These are phyloP conservation scores for Lactarius tabidus DNA, from an alignment of 768 basidiomycete genomes.

Conservation along the genomic window DNA sequence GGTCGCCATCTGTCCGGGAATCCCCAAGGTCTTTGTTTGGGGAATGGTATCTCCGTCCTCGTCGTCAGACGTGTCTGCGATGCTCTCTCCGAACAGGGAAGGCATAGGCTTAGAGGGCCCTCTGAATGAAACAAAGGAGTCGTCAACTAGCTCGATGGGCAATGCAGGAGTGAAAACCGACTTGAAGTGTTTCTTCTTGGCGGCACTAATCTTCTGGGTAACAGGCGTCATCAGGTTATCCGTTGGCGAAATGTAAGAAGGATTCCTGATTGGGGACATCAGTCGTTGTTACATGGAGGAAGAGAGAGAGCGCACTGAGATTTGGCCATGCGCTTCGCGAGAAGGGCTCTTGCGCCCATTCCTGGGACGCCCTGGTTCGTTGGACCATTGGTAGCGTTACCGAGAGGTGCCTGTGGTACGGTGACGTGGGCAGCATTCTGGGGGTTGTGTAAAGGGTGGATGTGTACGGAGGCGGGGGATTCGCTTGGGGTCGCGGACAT, in stretches of 20 bases:
- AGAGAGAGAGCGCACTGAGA: conserved; percentile 56
- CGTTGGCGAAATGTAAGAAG: conserved; percentile 86
- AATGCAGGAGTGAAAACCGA: conserved; percentile 36
- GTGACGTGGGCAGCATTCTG: conserved; percentile 73
- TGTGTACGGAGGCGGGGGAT: conserved; percentile 53
- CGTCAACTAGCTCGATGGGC: conserved; percentile 7
- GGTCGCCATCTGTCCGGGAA: conserved; percentile 38
- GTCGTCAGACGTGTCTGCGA: conserved; percentile 34
- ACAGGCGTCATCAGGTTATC: conserved; percentile 93
- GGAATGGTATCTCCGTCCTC: conserved; percentile 39
- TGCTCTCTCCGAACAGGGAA: conserved; percentile 49
- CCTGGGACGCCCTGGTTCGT: conserved; percentile 52
- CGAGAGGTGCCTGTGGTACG: conserved; percentile 75
- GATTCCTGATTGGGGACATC: conserved; percentile 54
- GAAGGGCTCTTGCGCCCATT: conserved; percentile 85
- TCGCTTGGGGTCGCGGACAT: conserved; percentile 63
- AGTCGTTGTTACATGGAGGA: neutral
- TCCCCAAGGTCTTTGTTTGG: conserved; percentile 30
- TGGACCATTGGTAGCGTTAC: conserved; percentile 54
- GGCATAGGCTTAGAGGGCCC: conserved; percentile 53
- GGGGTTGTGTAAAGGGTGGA: conserved; percentile 86
- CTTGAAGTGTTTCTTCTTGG: conserved; percentile 97
- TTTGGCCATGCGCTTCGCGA: conserved; percentile 93
- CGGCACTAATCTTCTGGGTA: conserved; percentile 86
- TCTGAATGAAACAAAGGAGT: conserved; percentile 34